Evolutionary conservation across 352 stramenopile genomes (phyloP), one percentile per base, ranked within the genome.

Genomic region (Phytophthora megakarya): DNA sequence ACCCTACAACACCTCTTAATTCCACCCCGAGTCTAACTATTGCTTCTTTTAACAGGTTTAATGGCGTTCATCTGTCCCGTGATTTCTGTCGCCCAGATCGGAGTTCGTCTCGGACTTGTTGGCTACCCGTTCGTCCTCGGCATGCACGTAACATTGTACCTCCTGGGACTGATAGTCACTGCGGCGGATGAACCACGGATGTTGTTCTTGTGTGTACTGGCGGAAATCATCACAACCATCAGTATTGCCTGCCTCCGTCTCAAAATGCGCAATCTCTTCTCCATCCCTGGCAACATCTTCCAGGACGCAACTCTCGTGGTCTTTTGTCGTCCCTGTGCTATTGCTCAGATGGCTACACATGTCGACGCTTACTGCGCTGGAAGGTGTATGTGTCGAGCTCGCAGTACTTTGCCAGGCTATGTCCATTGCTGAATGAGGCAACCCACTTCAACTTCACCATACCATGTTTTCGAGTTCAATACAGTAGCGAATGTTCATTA

Each of bases 331-430:
- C 78, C 62, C 15, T 87, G 76, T 49, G 52, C 65, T 10, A 72
- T 87, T 35, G 72, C 76, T 47, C 78, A 87, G 33, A 83, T 87
- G 71, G 75, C 73, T 10, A 80, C 70, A 4, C 78, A 86, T 21
- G 72, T 79, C 25, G 68, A 76, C 28, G 70, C 76, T 16, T 87
- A 84, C 39, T 42, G 63, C 15, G 58, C 56, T 12, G 68, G 65
- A 8, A 61, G 33, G 35, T 87, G 78, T 62, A 53, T 67, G 38
- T 78, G 84, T 16, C 39, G 54, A 64, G 45, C 73, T 48, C 69
- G 72, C 16, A 67, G 66, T 15, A 75, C 67, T 13, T 61, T 86
- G n/a, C 69, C 65, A 26, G 67, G 71, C 6, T 86, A 86, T 47
- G 52, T 45, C 6, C 52, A 43, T 18, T n/a, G 45, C 43, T 62